Percentiles rank a stretch among this genome's conserved stretches.
Conservation (phyloP, 2,329 filamentous ascomycete genomes). For the Lecanicillium sp. region DNA sequence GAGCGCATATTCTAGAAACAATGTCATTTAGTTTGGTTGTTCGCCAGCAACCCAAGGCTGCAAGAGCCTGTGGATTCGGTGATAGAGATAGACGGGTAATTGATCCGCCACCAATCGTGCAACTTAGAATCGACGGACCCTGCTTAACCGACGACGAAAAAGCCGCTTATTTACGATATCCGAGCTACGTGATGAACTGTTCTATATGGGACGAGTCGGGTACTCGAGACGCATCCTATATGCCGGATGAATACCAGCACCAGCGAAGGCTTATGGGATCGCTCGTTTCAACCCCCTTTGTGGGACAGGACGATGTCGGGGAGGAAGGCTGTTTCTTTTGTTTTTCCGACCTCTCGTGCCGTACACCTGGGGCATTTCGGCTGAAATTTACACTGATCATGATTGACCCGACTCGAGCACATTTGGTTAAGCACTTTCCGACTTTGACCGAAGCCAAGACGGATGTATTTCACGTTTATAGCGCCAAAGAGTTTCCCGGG, state of each 20-base stretch:
- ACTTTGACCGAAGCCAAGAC: conserved; percentile 49
- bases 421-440: conserved; percentile 34
- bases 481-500: conserved; percentile 77
- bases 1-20: conserved; percentile 12
- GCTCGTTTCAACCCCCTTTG: conserved; percentile 66
- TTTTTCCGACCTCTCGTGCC: conserved; percentile 74
- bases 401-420: conserved; percentile 53
- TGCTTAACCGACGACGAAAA: conserved; percentile 46
- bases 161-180: conserved; percentile 43
- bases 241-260: conserved; percentile 63
- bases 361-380: conserved; percentile 67
- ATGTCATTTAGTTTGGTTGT: conserved; percentile 34
- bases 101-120: conserved; percentile 75
- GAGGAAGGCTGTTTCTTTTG: conserved; percentile 77
- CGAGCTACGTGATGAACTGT: conserved; percentile 66
- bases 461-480: conserved; percentile 71
- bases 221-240: conserved; percentile 57
- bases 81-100: conserved; percentile 75
- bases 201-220: conserved; percentile 65
- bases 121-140: conserved; percentile 57
- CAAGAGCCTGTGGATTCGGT: conserved; percentile 74
- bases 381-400: conserved; percentile 67
- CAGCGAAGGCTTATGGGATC: conserved; percentile 75
- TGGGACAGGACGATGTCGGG: conserved; percentile 65
- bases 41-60: conserved; percentile 70